Conservation (phyloP, 2,329 filamentous ascomycete species). For the Aspergillus sp. region DNA sequence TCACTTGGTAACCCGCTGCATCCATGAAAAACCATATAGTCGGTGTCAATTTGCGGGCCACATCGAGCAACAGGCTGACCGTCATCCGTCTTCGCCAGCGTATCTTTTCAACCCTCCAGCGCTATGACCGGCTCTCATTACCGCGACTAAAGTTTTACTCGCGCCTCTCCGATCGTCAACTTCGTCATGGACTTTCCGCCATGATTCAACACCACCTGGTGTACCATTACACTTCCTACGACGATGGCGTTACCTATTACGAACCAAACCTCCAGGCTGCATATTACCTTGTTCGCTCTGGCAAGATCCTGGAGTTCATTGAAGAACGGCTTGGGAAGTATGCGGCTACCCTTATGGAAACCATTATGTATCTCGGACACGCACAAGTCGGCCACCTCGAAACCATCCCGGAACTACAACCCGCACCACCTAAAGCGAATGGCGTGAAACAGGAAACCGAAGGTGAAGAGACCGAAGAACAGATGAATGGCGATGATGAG, state of each 20-base stretch:
- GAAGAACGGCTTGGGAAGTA: constrained; percentile 72
- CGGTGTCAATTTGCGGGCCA: background rate
- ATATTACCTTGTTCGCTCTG: constrained; percentile 78
- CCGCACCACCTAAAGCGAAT: constrained; percentile 26
- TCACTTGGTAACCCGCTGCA: background rate
- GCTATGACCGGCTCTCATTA: constrained; percentile 74
- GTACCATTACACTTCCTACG: constrained; percentile 67
- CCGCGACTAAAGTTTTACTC: constrained; percentile 70
- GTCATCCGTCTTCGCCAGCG: constrained; percentile 57
- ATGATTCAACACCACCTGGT: constrained; percentile 87
- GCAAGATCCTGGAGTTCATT: constrained; percentile 76
- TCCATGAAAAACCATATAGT: background rate
- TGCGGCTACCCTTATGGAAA: constrained; percentile 73
- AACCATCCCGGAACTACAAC: constrained; percentile 37
- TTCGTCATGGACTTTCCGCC: constrained; percentile 78
- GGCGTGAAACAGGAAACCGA: constrained; percentile 23
- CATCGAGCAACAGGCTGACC: constrained; percentile 5
- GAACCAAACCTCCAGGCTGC: constrained; percentile 78
- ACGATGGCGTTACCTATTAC: constrained; percentile 70
- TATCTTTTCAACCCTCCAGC: constrained; percentile 77
- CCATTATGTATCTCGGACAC: constrained; percentile 75
- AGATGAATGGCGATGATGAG: constrained; percentile 23
- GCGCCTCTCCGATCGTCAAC: constrained; percentile 69
- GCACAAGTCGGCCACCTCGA: constrained; percentile 57
- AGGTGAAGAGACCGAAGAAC: constrained; percentile 24